Evolutionary conservation across 2,329 filamentous ascomycete species (phyloP), one percentile per base, ranked within the genome.

Genomic region (Fusarium sp.): DNA sequence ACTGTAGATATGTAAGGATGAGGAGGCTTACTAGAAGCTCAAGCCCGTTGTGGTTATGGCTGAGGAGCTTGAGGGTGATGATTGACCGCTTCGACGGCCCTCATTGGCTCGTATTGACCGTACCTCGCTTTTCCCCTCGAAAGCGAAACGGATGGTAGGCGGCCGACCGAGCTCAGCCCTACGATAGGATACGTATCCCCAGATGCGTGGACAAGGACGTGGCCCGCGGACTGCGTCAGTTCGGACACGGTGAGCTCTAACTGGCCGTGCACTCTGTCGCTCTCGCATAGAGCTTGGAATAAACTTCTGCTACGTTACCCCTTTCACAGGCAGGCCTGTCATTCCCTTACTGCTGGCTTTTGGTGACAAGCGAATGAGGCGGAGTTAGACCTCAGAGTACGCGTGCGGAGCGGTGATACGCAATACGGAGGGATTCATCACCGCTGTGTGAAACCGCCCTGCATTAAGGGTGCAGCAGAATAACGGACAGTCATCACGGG

Each of bases 81-180:
- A 50, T 52, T 63, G 49, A 52, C 44, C 33, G 36, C 50, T 40
- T 24, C 28, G 31, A 13, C 26, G 7, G 3, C 39, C 28, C 33
- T 60, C 14, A 72, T 72, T 72, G 66, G 66, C 20, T 63, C 50
- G 53, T 63, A 54, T 38, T 46, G 17, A 33, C 59, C 62, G 31
- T 58, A 44, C 40, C 55, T 72, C 56, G 69, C 53, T 68, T 42
- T 58, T 57, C 52, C 24, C 11, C 39, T 40, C 40, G 34, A 57
- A 31, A n/a, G 43, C 66, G 63, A 68, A 53, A 58, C 33, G 43
- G 49, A 38, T 54, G 43, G n/a, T 44, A 46, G 49, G 59, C 66
- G 65, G 68, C 63, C 54, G 62, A 63, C 61, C 33, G 49, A 69
- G 46, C 69, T 72, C 69, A 72, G 69, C 69, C 69, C 69, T 72